phyloP scores from a whole-genome alignment of 1,139 yeast species.

The Scheffersomyces stambukii region DNA sequence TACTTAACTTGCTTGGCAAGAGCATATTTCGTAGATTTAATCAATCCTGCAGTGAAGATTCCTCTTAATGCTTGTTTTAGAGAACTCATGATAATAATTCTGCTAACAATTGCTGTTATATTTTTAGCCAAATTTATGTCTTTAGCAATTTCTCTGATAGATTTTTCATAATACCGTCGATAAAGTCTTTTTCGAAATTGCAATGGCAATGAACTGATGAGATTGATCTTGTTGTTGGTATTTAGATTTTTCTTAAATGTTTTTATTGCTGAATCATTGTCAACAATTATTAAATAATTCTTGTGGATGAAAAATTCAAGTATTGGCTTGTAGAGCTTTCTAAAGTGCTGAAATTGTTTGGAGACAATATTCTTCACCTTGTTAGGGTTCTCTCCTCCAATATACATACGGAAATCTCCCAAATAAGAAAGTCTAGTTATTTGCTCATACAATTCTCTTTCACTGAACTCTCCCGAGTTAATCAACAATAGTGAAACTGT shows the following conservation, averaged over 20 bases:
- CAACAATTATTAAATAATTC: conserved; percentile 16
- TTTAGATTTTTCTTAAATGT: conserved; percentile 17
- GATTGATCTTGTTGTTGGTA: conserved; percentile 18
- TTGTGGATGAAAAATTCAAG: conserved; percentile 21
- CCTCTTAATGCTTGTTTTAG: conserved; percentile 79
- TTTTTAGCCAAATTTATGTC: conserved; percentile 27
- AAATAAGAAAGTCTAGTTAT: conserved; percentile 79
- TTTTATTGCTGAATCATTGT: conserved; percentile 13
- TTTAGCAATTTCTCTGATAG: conserved; percentile 17
- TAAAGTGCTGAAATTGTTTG: conserved; percentile 69
- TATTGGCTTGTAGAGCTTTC: conserved; percentile 67
- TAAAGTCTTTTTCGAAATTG: conserved; percentile 48
- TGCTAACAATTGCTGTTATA: conserved; percentile 44
- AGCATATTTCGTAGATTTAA: conserved; percentile 71
- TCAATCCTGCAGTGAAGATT: conserved; percentile 76
- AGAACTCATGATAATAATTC: conserved; percentile 68
- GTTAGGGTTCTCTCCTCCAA: conserved; percentile 90
- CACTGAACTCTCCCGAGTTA: conserved; percentile 41
- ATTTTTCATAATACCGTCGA: conserved; percentile 32
- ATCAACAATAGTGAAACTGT: conserved; percentile 63
- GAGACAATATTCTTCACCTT: conserved; percentile 81
- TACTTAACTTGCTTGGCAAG: conserved; percentile 56
- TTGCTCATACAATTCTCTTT: conserved; percentile 64
- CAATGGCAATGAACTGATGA: conserved; percentile 45
- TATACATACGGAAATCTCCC: conserved; percentile 85